Percentiles rank a stretch among this genome's conserved stretches.
Conservation (phyloP, 1,284 basidiomycete species). For the Flammula alnicola region DNA sequence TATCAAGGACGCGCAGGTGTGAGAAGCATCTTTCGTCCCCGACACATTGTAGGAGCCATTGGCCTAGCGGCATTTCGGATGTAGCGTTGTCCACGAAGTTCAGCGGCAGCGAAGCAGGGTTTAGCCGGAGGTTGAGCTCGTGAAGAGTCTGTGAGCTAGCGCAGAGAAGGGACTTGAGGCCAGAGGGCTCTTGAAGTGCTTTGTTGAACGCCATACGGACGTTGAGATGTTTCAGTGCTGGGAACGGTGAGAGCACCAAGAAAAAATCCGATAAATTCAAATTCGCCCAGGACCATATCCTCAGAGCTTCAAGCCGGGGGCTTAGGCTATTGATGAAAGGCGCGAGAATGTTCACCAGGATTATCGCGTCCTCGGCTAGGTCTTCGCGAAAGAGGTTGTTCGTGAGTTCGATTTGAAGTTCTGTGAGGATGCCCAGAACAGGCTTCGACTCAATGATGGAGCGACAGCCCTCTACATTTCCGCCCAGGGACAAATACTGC, state of each 20-base stretch:
- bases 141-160: constrained; percentile 32
- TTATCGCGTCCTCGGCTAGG: constrained; percentile 18
- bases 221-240: constrained; percentile 33
- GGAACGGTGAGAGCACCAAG: constrained; percentile 32
- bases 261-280: constrained; percentile 41
- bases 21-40: constrained; percentile 30
- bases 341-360: constrained; percentile 34
- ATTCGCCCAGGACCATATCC: constrained; percentile 39
- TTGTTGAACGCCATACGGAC: constrained; percentile 43
- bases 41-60: constrained; percentile 35
- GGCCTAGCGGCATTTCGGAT: constrained; percentile 31
- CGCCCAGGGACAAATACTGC: constrained; percentile 36
- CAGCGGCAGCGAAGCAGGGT: constrained; percentile 35
- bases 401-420: constrained; percentile 43
- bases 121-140: constrained; percentile 41
- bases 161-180: constrained; percentile 36
- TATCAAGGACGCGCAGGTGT: constrained; percentile 34
- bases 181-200: constrained; percentile 38
- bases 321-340: constrained; percentile 40
- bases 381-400: constrained; percentile 26
- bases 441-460: constrained; percentile 37
- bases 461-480: constrained; percentile 37
- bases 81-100: no score
- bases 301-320: constrained; percentile 33
- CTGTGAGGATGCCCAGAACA: constrained; percentile 31